Base-by-base conservation (phyloP, 2,329 filamentous ascomycete species). In the Aspergillus alliaceus region DNA sequence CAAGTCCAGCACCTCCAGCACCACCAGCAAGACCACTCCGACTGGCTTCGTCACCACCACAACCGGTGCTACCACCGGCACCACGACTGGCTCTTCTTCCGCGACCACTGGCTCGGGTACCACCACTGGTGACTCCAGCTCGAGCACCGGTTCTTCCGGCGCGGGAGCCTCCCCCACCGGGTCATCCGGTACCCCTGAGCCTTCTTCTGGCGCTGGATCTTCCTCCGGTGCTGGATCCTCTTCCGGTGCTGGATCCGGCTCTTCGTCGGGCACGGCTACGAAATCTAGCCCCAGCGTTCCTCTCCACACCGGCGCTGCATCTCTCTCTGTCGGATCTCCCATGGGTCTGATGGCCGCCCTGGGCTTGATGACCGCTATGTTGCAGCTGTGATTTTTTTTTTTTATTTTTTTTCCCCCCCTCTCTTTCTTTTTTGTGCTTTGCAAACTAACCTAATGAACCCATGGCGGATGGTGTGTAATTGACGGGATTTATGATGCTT, bases 361-460 rank as follows among this genome's bases (percentile, higher is more conserved):
- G n/a, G 59, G 59, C 48, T 44, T 72, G 56, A 40, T 72, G 39
- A 58, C 65, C 47, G 67, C 68, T 37, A 62, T 72, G 62, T 50
- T 73, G 44, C 68, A 70, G 62, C 59, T 73, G 54, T 72, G 66
- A 65, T 32, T 11, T 35, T 51, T 24, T 35, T 52, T 15, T 29
- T 42, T 20, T 32, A 34, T 15, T 53, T 24, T 15, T 44, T 47
- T 37, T 22, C 27, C 9, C 27, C 27, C 27, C 27, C n/a, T n/a
- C n/a, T n/a, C n/a, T n/a, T 50, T 18, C n/a, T 40, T 40, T 22
- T 31, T 50, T 25, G 40, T 50, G 34, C 27, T 34, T 42, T 34
- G n/a, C n/a, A n/a, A n/a, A 34, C 24, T 15, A 22, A 18, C 40
- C 35, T 39, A 35, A 44, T 34, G 31, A 29, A 27, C 35, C 29